Evolutionary conservation across 768 basidiomycete genomes (phyloP).

Genomic region (Mycena metata): DNA sequence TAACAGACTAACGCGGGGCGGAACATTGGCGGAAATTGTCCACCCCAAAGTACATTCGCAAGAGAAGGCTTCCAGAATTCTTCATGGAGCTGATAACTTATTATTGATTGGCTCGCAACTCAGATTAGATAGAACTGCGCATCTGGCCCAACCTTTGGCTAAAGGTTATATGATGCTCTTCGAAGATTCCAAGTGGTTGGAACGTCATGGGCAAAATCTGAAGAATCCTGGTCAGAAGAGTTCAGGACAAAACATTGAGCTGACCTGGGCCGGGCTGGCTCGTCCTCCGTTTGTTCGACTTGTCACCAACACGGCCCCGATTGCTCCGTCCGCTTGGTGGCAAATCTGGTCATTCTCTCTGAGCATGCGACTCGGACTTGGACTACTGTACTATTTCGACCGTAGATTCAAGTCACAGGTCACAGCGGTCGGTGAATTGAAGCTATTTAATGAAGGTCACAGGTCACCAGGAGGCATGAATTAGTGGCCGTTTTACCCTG

Average conservation of each 20-base stretch:
- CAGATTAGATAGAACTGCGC: background rate
- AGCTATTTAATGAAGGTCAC: too few species aligned
- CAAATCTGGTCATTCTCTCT: conserved; percentile 8
- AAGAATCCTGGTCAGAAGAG: background rate
- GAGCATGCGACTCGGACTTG: conserved; percentile 5
- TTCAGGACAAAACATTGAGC: background rate
- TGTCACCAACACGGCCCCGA: conserved; percentile 26
- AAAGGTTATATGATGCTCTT: conserved; percentile 11
- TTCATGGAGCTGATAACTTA: conserved; percentile 12
- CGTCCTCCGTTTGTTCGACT: conserved; percentile 22
- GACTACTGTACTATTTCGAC: too few species aligned
- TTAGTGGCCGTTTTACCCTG: too few species aligned
- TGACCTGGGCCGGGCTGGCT: conserved; percentile 1
- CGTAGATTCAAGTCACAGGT: too few species aligned
- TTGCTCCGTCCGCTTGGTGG: background rate
- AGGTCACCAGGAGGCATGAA: too few species aligned
- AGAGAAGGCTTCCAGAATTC: conserved; percentile 23
- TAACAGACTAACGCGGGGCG: too few species aligned
- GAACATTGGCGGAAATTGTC: conserved; percentile 1
- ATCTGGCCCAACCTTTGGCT: conserved; percentile 9
- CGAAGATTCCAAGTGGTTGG: conserved; percentile 23
- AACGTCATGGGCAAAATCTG: conserved; percentile 11
- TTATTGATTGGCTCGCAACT: too few species aligned
- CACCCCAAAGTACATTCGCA: conserved; percentile 13
- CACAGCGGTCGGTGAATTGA: too few species aligned